phyloP scores from a whole-genome alignment of 108 stramenopile genomes.

The Schizochytrium sp. region DNA sequence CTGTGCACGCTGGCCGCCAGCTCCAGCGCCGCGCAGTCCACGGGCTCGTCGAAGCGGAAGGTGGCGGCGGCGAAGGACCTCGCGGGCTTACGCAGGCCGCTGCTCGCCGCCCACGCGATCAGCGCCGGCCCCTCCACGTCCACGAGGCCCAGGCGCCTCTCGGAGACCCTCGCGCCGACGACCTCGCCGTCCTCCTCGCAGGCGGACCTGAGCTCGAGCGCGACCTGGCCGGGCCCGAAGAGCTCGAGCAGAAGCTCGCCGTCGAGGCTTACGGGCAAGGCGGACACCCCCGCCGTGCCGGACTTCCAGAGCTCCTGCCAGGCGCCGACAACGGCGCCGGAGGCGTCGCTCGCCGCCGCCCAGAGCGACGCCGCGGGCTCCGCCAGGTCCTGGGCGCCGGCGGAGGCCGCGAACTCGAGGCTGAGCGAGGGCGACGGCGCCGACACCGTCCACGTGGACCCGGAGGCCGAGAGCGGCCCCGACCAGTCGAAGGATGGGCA shows the following conservation, averaged over 20 bases:
- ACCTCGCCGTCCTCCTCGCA: background rate
- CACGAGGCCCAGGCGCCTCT: background rate
- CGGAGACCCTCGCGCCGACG: background rate
- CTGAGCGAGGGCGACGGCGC: too few species aligned
- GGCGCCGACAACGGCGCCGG: background rate
- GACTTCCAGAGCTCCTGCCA: background rate
- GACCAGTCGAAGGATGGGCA: background rate
- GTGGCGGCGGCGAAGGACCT: background rate
- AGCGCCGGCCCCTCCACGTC: constrained; percentile 24
- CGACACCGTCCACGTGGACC: background rate
- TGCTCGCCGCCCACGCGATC: background rate
- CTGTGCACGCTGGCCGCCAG: background rate
- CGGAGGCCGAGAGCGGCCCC: background rate
- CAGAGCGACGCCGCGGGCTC: background rate
- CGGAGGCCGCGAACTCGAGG: background rate
- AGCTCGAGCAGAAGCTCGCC: background rate
- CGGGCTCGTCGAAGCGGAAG: background rate
- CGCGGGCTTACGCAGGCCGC: background rate
- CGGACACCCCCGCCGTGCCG: background rate
- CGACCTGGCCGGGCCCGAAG: background rate
- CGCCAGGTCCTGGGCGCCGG: background rate
- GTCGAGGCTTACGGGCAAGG: background rate
- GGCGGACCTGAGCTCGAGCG: background rate
- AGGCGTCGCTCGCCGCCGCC: background rate
- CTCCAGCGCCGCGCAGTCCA: background rate